Base-by-base conservation (phyloP, 768 basidiomycete species). In the Boletus rubescentipes region DNA sequence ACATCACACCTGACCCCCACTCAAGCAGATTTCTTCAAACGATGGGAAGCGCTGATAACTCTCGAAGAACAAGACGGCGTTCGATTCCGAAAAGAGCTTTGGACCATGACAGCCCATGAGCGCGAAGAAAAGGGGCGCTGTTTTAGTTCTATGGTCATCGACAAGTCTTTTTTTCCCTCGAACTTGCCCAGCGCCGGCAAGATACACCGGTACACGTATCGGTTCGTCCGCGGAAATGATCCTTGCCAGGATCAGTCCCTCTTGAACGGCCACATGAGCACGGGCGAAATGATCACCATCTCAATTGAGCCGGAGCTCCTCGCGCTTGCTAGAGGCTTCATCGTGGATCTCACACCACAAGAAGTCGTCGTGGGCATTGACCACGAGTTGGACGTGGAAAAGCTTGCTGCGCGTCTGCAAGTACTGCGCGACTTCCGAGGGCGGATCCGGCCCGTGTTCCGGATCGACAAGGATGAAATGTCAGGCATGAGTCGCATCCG, bases 381-480 rank as follows among this genome's bases (percentile, higher is more conserved):
- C 60, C 91, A 92, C 61, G 79, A 78, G 40, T 67, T 96, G n/a
- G 77, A 82, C 54, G 62, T 78, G 11, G 69, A 75, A 14, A 73
- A 71, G 21, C 77, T 91, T 47, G 63, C 75, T 8, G 71, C 69
- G 16, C 79, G 75, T 16, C 57, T 75, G 40, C 64, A 65, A 10
- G 65, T 52, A 6, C 58, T 68, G 14, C 61, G 59, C 34, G 58
- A 52, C 11, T 46, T 48, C 39, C 49, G 32, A n/a, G 60, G 57
- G 9, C 47, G 29, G n/a, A 52, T 60, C 23, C 32, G 46, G 20
- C 61, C 57, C 29, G 79, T 72, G 21, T 99, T 93, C 74, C 82
- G 96, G 15, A 84, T 99, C 53, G 97, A 98, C 76, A 93, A 87
- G 64, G 97, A 98, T 67, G 97, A 98, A 68, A 72, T 98, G 45